A percentile compares a stretch with the other conserved stretches of the same genome.
phyloP scores from a whole-genome alignment of 225 moss, liverwort and hornwort genomes.

The Climacium dendroides region DNA sequence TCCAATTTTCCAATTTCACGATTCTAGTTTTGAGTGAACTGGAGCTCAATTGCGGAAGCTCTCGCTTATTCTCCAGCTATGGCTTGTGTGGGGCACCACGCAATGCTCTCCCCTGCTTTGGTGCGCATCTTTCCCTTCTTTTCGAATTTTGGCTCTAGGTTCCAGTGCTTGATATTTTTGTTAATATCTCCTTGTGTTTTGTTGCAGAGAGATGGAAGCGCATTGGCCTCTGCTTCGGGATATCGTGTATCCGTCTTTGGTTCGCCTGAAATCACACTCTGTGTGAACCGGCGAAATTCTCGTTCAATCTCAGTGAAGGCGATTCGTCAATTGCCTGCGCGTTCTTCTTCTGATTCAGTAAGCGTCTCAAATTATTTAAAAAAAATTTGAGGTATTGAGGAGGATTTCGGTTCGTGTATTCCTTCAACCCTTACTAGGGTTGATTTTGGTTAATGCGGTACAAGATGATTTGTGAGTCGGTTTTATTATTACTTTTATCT shows the following conservation, averaged over 20 bases:
- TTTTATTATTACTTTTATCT: background rate
- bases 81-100: background rate
- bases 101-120: conserved; percentile 2
- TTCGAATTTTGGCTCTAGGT: background rate
- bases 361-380: background rate
- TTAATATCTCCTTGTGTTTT: background rate
- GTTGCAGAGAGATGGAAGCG: conserved; percentile 39
- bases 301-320: conserved; percentile 22
- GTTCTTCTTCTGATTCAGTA: conserved; percentile 45
- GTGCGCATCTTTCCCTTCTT: background rate
- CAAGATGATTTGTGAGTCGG: background rate
- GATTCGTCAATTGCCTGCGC: conserved; percentile 49
- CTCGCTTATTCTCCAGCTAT: background rate
- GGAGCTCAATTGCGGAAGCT: background rate
- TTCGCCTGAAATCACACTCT: conserved; percentile 1
- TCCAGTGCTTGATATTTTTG: background rate
- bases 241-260: conserved; percentile 1
- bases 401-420: background rate
- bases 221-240: conserved; percentile 19
- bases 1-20: background rate
- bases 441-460: background rate
- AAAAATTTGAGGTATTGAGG: background rate
- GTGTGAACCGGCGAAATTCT: background rate
- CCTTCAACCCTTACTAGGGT: background rate
- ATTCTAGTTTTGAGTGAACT: background rate